phyloP scores from a whole-genome alignment of 352 stramenopile species.

The Globisporangium okanoganense region DNA sequence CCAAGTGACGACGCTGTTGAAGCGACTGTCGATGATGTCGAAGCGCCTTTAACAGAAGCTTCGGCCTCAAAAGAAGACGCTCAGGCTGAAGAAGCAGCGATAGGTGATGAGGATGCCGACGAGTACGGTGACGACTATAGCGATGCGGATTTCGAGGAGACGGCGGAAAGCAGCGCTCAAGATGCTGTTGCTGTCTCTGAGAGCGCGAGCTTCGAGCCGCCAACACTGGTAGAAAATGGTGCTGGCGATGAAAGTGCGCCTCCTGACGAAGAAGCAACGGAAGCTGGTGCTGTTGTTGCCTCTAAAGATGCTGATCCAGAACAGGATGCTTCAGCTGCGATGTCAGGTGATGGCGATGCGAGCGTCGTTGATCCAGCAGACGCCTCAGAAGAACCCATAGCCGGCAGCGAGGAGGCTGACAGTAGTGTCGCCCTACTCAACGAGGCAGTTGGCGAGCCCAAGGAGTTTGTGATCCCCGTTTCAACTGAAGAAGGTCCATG shows the following conservation, averaged over 20 bases:
- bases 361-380: neutral
- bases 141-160: conserved; percentile 10
- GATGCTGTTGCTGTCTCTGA: neutral
- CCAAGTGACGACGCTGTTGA: neutral
- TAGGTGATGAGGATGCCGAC: neutral
- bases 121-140: conserved; percentile 13
- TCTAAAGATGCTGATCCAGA: neutral
- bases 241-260: neutral
- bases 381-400: neutral
- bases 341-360: neutral
- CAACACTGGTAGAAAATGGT: neutral
- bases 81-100: neutral
- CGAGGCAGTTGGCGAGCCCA: neutral
- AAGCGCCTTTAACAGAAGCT: neutral
- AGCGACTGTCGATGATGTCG: neutral
- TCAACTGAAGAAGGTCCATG: neutral
- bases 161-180: neutral
- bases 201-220: neutral
- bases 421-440: neutral
- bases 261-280: neutral
- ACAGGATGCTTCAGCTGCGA: neutral
- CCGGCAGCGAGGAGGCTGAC: neutral
- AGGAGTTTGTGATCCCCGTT: neutral
- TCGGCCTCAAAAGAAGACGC: neutral
- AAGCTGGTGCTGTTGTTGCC: neutral